Base-by-base conservation (phyloP, 2,329 filamentous ascomycete genomes). In the Fusarium sp. region DNA sequence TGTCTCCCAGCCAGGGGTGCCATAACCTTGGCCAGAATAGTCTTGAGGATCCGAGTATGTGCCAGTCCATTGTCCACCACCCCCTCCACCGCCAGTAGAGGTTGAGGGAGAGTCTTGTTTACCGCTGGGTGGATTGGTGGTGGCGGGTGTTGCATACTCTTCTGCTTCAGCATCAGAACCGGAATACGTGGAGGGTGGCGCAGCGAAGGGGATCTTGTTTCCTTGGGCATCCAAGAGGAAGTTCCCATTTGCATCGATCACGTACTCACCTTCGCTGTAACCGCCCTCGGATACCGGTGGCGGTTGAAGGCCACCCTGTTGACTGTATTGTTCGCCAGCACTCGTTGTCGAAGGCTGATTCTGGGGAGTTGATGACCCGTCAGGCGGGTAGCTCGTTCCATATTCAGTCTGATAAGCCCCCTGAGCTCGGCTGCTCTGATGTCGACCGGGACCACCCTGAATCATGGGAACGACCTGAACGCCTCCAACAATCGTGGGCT, bases 401-500 rank as follows among this genome's bases (percentile, higher is more conserved):
- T 75, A 71, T 25, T 75, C 75, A 25, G 66, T 15, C 32, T 71
- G 67, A 17, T 75, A 72, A n/a, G 60, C 42, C 17, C 52, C 61
- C 17, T 72, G 62, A 7, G 80, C 76, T 46, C 78, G 76, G 37
- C 77, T 74, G 63, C 78, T 83, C 47, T 76, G 75, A 45, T 82
- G 79, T 54, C 84, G 83, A 69, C 83, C 85, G 3, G 84, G 81
- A 11, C 88, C 81, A 9, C 88, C 88, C 65, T 90, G 88, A 41
- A 88, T 88, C 91, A 96, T 96, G 7, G 95, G 95, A 15, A 98
- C 91, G 11, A 99, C 95, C 71, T 97, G 93, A 11, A 98, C 92
- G 37, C 94, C 94, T 44, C 93, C 93, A 9, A 99, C 91, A 44
- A 96, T 82, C 1, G 93, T 97, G 13, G 94, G 91, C 57, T 93